A percentile compares a stretch with the other conserved stretches of the same genome.
Evolutionary conservation across 2,329 filamentous ascomycete genomes (phyloP).

Genomic region (Aspergillus fumigatus): DNA sequence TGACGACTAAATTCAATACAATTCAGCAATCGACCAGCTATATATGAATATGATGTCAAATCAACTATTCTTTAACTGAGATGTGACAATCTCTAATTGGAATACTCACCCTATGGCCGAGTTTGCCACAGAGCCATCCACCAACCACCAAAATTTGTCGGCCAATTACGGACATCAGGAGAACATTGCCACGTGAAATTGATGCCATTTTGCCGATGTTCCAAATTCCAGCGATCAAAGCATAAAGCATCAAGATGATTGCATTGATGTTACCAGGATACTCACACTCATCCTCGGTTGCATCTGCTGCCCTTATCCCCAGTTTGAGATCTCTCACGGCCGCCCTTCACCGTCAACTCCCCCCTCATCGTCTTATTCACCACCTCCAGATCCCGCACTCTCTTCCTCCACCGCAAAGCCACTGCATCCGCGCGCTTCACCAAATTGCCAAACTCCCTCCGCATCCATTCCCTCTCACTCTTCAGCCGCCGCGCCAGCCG

Average conservation of each 20-base stretch:
- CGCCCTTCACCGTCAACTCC: not conserved
- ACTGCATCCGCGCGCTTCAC: slow-evolving; percentile 12
- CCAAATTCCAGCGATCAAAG: not conserved
- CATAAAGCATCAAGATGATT: not conserved
- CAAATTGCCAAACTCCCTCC: slow-evolving; percentile 17
- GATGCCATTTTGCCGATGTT: not conserved
- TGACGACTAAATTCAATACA: no score
- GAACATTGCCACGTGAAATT: not conserved
- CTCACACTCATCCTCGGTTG: not conserved
- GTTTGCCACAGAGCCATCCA: not conserved
- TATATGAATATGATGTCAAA: not conserved
- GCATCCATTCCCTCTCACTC: slow-evolving; percentile 18
- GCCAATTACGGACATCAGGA: not conserved
- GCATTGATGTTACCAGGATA: not conserved
- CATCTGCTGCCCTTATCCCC: not conserved
- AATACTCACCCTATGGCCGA: not conserved
- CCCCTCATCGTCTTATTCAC: slow-evolving; percentile 3
- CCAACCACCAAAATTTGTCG: no score
- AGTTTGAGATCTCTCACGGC: slow-evolving; percentile 4
- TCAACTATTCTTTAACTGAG: not conserved
- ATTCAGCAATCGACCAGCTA: not conserved
- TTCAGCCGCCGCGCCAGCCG: slow-evolving; percentile 12
- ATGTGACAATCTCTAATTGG: not conserved
- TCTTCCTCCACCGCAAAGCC: slow-evolving; percentile 11
- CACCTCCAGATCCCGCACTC: slow-evolving; percentile 5